Percentiles rank a stretch among this genome's conserved stretches.
phyloP scores from a whole-genome alignment of 177 flowering plant species.

The Vitis hybrid region DNA sequence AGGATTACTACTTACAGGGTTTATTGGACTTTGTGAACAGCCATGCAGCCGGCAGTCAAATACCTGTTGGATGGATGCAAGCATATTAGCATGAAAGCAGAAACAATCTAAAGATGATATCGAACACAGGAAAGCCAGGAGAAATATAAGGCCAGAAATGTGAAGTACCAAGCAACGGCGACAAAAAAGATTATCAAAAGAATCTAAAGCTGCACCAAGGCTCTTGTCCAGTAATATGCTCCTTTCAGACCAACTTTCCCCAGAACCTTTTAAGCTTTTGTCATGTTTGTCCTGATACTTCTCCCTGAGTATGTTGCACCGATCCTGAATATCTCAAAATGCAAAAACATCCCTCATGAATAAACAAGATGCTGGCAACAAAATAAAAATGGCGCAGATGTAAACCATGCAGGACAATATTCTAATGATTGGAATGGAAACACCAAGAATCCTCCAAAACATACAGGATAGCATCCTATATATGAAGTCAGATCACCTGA shows the following conservation, averaged over 20 bases:
- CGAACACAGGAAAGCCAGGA: background rate
- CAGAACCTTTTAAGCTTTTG: constrained; percentile 27
- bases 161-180: constrained; percentile 92
- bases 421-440: background rate
- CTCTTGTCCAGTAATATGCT: constrained; percentile 58
- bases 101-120: constrained; percentile 4
- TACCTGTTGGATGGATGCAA: constrained; percentile 45
- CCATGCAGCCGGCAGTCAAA: constrained; percentile 98
- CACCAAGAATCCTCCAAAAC: background rate
- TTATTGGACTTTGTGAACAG: constrained; percentile 71
- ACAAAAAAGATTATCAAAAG: constrained; percentile 94
- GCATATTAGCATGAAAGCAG: constrained; percentile 8
- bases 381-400: background rate
- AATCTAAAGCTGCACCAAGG: constrained; percentile 82
- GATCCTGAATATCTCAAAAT: constrained; percentile 51
- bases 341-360: constrained; percentile 5
- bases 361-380: background rate
- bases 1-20: constrained; percentile 57
- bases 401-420: background rate
- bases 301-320: constrained; percentile 53
- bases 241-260: constrained; percentile 29
- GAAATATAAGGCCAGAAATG: constrained; percentile 1
- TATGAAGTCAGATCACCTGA: constrained; percentile 41
- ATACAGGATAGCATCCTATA: background rate
- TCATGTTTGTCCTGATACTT: constrained; percentile 29